Evolutionary conservation across 257 asterid genomes (phyloP), one percentile per base, ranked within the genome.

Genomic region (Penstemon eatonii): DNA sequence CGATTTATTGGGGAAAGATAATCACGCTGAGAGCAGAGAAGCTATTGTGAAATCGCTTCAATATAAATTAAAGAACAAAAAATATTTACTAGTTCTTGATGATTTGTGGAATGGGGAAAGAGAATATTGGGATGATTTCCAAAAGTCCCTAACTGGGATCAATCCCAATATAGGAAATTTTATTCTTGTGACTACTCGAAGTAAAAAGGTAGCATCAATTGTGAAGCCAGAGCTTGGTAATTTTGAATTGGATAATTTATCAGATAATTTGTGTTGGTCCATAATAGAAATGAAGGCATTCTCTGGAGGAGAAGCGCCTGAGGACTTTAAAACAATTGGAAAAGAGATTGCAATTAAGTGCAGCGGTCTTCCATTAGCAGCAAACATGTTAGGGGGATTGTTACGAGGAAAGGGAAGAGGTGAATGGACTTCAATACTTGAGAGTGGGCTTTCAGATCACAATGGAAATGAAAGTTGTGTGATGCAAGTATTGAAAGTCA

Each of bases 91-190:
- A 19, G 33, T 76, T 6, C 49, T 75, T 0, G 75, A 76, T 70
- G 69, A 70, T 65, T 33, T 76, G 56, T 76, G 76, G 80, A 76
- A 65, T 15, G 76, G 59, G 5, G 18, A 62, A 40, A 40, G 15
- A 12, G 44, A 47, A 45, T 36, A 45, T 10, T 76, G 78, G 81
- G 63, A 49, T 5, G 18, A 13, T 9, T 60, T 76, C 47, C 61
- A 33, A n/a, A 55, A 12, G 5, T 18, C 62, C n/a, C 18, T 76
- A 15, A 40, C 10, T 2, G 66, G 66, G 37, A 10, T 69, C 6
- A 49, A 40, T 13, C 55, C 56, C 9, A 38, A 58, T 12, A 38
- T 10, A 58, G 63, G 63, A 38, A 58, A 58, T 38, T 36, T 36
- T 39, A 58, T 65, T 7, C 4, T 76, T 0, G 50, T 65, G 4